A percentile compares a stretch with the other conserved stretches of the same genome.
phyloP scores from a whole-genome alignment of 495 filamentous ascomycete species.

The Parachaetomium inaequale region DNA sequence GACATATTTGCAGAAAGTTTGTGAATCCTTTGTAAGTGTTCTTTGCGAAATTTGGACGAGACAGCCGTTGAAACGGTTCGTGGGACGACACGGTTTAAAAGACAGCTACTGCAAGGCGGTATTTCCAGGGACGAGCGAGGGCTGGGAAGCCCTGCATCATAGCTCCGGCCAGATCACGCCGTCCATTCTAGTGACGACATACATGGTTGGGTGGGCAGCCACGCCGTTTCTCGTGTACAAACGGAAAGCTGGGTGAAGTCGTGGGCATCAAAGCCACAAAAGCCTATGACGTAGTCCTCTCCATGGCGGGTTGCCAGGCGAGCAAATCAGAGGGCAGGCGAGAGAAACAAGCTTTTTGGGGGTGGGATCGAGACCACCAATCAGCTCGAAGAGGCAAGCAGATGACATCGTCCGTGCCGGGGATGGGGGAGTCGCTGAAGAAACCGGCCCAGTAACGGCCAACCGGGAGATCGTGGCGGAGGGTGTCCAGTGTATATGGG shows the following conservation, averaged over 20 bases:
- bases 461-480: neutral
- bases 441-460: neutral
- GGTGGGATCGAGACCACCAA: neutral
- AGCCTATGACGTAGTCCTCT: constrained; percentile 24
- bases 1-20: constrained; percentile 18
- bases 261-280: neutral
- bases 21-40: neutral
- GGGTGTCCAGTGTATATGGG: neutral
- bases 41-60: neutral
- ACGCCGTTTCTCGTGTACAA: neutral
- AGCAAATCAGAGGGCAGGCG: constrained; percentile 7
- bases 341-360: constrained; percentile 24
- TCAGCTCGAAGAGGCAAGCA: constrained; percentile 3
- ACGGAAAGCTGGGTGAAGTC: neutral
- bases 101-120: neutral
- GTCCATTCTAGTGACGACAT: constrained; percentile 29
- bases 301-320: neutral
- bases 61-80: constrained; percentile 19
- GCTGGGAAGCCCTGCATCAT: constrained; percentile 25
- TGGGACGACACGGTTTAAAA: constrained; percentile 20
- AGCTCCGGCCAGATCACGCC: neutral
- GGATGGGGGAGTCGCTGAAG: neutral
- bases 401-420: constrained; percentile 15
- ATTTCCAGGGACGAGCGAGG: constrained; percentile 14
- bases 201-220: constrained; percentile 3